Percentiles rank a stretch among this genome's conserved stretches.
Conservation (phyloP, 2,329 filamentous ascomycete genomes). For the Penicillium sp. region DNA sequence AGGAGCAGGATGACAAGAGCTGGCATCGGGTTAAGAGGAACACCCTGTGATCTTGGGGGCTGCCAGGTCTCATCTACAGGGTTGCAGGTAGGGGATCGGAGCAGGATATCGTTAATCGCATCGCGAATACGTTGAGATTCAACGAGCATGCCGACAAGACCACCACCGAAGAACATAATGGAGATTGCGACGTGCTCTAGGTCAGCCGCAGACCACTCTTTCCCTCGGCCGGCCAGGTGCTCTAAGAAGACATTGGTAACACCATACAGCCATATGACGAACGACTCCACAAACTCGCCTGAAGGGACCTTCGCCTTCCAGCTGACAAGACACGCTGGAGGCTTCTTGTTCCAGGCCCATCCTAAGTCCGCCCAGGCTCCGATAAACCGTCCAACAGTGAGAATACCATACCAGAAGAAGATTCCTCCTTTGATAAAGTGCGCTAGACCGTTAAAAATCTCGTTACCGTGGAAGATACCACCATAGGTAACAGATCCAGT, state of each 20-base stretch:
- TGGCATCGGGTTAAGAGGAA: constrained; percentile 86
- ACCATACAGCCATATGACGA: constrained; percentile 87
- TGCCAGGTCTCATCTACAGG: constrained; percentile 54
- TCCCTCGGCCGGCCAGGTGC: constrained; percentile 73
- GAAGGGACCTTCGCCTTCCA: constrained; percentile 66
- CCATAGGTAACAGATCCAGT: constrained; percentile 76
- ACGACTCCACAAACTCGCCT: constrained; percentile 86
- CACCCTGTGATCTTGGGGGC: constrained; percentile 65
- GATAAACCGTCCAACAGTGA: constrained; percentile 86
- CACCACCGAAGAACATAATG: constrained; percentile 89
- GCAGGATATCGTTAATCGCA: constrained; percentile 50
- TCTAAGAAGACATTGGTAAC: constrained; percentile 89
- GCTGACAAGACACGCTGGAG: constrained; percentile 56
- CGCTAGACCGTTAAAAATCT: constrained; percentile 80
- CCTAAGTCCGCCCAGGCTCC: constrained; percentile 87
- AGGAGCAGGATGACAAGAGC: constrained; percentile 82
- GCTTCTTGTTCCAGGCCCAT: constrained; percentile 93
- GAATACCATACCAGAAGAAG: constrained; percentile 88
- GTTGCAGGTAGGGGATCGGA: constrained; percentile 39
- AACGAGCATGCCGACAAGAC: constrained; percentile 81
- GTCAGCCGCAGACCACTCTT: constrained; percentile 73
- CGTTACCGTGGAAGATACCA: constrained; percentile 72
- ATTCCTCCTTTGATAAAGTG: constrained; percentile 94
- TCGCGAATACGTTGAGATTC: constrained; percentile 71
- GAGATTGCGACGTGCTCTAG: constrained; percentile 92